These are phyloP conservation scores for Yamadazyma aaseri DNA, from an alignment of 1,139 yeast genomes.

Conservation along the genomic window DNA sequence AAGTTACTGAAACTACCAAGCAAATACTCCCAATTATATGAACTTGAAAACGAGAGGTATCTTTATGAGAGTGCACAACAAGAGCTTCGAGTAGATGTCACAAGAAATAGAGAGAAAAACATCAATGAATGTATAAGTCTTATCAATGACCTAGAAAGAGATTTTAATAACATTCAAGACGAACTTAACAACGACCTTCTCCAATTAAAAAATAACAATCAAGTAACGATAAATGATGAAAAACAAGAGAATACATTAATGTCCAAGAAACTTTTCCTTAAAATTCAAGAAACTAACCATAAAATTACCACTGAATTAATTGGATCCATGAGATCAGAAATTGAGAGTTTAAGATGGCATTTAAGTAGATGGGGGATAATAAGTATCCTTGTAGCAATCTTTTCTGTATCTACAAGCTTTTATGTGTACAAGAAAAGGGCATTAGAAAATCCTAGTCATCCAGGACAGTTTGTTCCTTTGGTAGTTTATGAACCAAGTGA, in stretches of 20 bases:
- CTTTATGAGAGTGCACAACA: constrained; percentile 91
- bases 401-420: constrained; percentile 43
- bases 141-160: constrained; percentile 69
- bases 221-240: constrained; percentile 83
- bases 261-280: constrained; percentile 65
- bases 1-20: constrained; percentile 58
- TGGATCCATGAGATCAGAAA: constrained; percentile 80
- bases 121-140: constrained; percentile 66
- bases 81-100: constrained; percentile 78
- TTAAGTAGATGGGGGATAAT: constrained; percentile 83
- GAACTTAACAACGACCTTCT: constrained; percentile 73
- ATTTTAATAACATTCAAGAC: constrained; percentile 68
- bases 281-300: constrained; percentile 82
- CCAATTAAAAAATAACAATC: constrained; percentile 68
- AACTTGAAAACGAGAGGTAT: constrained; percentile 82
- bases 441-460: constrained; percentile 22
- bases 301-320: constrained; percentile 81
- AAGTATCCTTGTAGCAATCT: constrained; percentile 50
- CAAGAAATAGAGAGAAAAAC: constrained; percentile 69
- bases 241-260: constrained; percentile 80
- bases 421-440: constrained; percentile 33
- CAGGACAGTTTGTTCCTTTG: constrained; percentile 42
- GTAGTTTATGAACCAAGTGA: constrained; percentile 51
- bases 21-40: constrained; percentile 63
- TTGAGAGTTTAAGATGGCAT: constrained; percentile 91